A percentile compares a stretch with the other conserved stretches of the same genome.
Evolutionary conservation across 2,329 filamentous ascomycete species (phyloP).

Genomic region (Zasmidium cellare): DNA sequence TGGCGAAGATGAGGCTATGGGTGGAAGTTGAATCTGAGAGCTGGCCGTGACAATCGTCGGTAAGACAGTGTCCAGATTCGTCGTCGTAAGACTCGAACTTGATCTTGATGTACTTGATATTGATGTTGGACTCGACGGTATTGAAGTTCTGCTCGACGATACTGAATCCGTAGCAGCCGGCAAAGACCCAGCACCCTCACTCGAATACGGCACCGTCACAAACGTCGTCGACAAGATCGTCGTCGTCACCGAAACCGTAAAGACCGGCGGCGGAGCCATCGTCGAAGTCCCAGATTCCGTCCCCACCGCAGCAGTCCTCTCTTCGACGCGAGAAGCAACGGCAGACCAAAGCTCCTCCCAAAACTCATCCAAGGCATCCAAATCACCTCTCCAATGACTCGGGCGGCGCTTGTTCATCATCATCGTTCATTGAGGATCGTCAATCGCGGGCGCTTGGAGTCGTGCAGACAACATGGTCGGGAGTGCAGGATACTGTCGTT

Average conservation of each 20-base stretch:
- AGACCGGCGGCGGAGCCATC: constrained; percentile 1
- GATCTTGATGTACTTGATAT: not conserved
- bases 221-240: constrained; percentile 8
- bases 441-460: not conserved
- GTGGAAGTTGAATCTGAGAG: not conserved
- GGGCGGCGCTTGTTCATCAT: constrained; percentile 2
- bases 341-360: constrained; percentile 8
- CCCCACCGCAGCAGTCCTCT: not conserved
- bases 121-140: not conserved
- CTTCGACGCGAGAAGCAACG: not conserved
- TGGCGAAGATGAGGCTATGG: not conserved
- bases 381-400: not conserved
- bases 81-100: not conserved
- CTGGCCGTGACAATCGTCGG: not conserved
- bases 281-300: constrained; percentile 1
- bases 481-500: not conserved
- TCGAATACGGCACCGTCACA: constrained; percentile 2
- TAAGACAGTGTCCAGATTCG: not conserved
- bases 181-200: not conserved
- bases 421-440: too few species aligned
- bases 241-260: constrained; percentile 4
- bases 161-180: not conserved
- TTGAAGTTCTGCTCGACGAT: not conserved
- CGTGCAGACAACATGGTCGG: constrained; percentile 1
- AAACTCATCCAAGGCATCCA: not conserved